Evolutionary conservation across 1,284 basidiomycete genomes (phyloP), one percentile per base, ranked within the genome.

Genomic region (Moesziomyces sp.): DNA sequence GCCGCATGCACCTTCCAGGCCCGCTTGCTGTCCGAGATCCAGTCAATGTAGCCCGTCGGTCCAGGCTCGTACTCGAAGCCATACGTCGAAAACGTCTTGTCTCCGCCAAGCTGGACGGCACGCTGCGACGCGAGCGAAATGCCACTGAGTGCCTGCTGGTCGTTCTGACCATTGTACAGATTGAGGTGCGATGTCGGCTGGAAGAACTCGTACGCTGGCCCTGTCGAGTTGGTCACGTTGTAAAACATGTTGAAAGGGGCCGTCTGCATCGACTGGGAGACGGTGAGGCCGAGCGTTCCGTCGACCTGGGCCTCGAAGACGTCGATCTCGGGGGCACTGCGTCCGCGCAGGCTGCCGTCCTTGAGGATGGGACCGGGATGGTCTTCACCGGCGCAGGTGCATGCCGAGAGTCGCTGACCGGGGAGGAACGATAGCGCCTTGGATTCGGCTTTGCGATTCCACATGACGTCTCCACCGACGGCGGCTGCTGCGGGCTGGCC

Each of bases 191-290:
- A 60, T 0, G 50, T 26, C 18, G 57, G 30, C 42, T 76, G 58
- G 54, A 69, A 79, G 34, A 84, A 70, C 28, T 72, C 69, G 61
- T 78, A 82, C 2, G 75, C 76, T 9, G 69, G 78, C 8, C 73
- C 68, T 34, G 75, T 71, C 45, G 70, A 57, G 66, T 74, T 77
- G 55, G 57, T 75, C 34, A 81, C 21, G 49, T 80, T 69, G 65
- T 86, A 84, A 19, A 58, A 77, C 45, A 81, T 81, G 77, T 89
- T 87, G 84, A 89, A 89, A 0, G 89, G 89, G 7, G 92, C 92
- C 30, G 88, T 85, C 85, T 94, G 92, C 76, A 88, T 88, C 68
- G 90, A 91, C 84, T 94, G 93, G 1, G 92, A 93, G 2, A 90
- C 91, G 74, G 90, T 90, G 45, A 77, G 72, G 34, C 83, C 74